phyloP scores from a whole-genome alignment of 257 asterid genomes.

The Ballota nigra region DNA sequence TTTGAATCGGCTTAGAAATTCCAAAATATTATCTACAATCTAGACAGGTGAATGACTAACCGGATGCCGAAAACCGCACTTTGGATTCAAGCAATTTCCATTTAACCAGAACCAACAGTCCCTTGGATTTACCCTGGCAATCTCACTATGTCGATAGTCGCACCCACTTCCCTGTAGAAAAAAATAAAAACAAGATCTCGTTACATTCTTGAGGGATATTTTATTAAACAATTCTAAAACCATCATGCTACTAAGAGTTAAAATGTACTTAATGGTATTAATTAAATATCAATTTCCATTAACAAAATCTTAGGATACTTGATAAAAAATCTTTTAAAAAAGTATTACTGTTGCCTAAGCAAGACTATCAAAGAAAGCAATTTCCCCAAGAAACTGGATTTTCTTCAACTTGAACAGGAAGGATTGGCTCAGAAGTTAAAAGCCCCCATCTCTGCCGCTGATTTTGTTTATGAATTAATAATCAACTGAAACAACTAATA shows the following conservation, averaged over 20 bases:
- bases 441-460: too few species aligned
- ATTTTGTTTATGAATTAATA: too few species aligned
- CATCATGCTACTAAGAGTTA: background rate
- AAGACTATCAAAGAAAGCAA: background rate
- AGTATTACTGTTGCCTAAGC: background rate
- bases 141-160: constrained; percentile 62
- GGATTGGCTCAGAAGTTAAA: background rate
- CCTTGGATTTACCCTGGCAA: constrained; percentile 52
- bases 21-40: background rate
- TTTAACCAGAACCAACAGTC: constrained; percentile 62
- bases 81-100: constrained; percentile 52
- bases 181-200: background rate
- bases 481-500: background rate
- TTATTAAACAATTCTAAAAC: too few species aligned
- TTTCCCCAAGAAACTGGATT: background rate
- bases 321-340: background rate
- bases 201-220: background rate
- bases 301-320: background rate
- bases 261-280: background rate
- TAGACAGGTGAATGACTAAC: constrained; percentile 32
- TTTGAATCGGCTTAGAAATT: background rate
- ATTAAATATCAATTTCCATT: background rate
- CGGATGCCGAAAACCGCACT: constrained; percentile 59
- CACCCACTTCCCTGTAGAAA: constrained; percentile 50
- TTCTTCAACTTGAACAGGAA: background rate